Base-by-base conservation (phyloP, 2,329 filamentous ascomycete species). In the Bipolaris oryzae region DNA sequence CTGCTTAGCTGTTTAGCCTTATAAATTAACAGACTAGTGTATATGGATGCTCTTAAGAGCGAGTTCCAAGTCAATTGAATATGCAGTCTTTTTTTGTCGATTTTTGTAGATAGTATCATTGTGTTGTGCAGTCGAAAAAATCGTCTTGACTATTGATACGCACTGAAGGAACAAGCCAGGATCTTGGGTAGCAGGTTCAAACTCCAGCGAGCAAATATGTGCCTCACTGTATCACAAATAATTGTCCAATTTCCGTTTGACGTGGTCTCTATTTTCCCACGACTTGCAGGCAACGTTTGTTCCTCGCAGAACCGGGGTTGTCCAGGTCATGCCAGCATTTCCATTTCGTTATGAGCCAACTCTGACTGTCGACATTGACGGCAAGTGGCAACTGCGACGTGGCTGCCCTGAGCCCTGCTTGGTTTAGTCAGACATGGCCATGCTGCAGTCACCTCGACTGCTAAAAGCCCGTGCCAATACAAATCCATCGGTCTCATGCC, bases 401-500 rank as follows among this genome's bases (percentile, higher is more conserved):
- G 28, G 10, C 9, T 6, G 16, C 37, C 15, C 35, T 25, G 33
- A 7, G 10, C 21, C 39, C 10, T 31, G 33, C 33, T 39, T 43
- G n/a, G 16, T 28, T 28, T 16, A 33, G 25, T 28, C 13, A 39
- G 33, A 5, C 16, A 39, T 45, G 3, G 7, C 15, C 7, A 28
- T 33, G 37, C 11, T 41, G 18, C 18, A 21, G 11, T 56, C 49
- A 49, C 16, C 53, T 34, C 11, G 41, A 35, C 45, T 21, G 13
- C 34, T 3, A 11, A n/a, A 21, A n/a, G 38, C 18, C 23, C 16
- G 34, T 25, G 15, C 25, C n/a, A 20, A 53, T 41, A 33, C 42
- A 21, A 4, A 28, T 38, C 28, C n/a, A 31, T 21, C 21, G 23
- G 20, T 55, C 49, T 51, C 41, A 66, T 67, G 65, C 43, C 53